Percentiles rank a stretch among this genome's conserved stretches.
Evolutionary conservation across 768 basidiomycete genomes (phyloP).

Genomic region (Jaapia argillacea): DNA sequence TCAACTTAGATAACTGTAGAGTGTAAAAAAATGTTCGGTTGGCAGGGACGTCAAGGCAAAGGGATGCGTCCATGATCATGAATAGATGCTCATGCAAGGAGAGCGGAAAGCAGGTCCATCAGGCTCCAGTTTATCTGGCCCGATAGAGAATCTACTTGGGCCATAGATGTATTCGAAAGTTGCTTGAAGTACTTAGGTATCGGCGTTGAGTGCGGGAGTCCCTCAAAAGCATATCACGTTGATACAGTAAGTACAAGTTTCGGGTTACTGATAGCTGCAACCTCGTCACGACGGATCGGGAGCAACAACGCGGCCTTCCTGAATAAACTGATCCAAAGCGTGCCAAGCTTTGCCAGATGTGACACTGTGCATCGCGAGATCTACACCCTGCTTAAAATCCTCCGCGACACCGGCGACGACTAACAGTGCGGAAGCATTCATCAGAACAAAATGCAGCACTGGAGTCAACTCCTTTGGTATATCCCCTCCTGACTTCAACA

Average conservation of each 20-base stretch:
- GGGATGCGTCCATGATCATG: neutral
- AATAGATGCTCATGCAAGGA: neutral
- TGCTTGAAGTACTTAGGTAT: no score
- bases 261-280: no score
- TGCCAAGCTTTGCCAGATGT: constrained; percentile 50
- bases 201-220: no score
- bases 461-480: constrained; percentile 50
- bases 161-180: no score
- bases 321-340: constrained; percentile 41
- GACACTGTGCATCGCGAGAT: constrained; percentile 52
- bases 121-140: no score
- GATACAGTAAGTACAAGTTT: no score
- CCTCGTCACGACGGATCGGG: no score
- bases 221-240: no score
- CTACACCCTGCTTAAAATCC: constrained; percentile 62
- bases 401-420: constrained; percentile 72
- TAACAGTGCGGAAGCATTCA: constrained; percentile 86
- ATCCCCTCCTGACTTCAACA: constrained; percentile 49
- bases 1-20: constrained; percentile 89
- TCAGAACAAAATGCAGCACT: constrained; percentile 75
- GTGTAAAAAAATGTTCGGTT: constrained; percentile 35
- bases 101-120: no score
- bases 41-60: neutral
- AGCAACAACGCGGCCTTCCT: no score
- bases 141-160: no score